A percentile compares a stretch with the other conserved stretches of the same genome.
Evolutionary conservation across 177 flowering plant species (phyloP).

Genomic region (Tripterygium wilfordii): DNA sequence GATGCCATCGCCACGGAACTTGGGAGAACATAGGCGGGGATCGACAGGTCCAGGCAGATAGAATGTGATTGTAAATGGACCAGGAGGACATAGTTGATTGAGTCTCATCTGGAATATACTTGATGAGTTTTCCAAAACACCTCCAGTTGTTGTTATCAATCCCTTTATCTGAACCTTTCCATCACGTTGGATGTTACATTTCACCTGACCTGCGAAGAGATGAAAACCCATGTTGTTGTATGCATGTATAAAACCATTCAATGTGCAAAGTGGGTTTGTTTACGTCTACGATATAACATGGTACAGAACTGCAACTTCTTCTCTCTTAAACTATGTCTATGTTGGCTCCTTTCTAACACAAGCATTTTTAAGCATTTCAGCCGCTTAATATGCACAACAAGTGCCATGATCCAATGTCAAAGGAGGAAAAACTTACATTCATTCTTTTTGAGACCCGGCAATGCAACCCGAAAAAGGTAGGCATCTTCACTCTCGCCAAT

Average conservation of each 20-base stretch:
- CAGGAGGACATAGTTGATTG: slow-evolving; percentile 32
- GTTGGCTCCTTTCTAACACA: too few species aligned
- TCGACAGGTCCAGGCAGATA: slow-evolving; percentile 49
- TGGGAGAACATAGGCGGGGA: slow-evolving; percentile 28
- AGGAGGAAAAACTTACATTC: slow-evolving; percentile 19
- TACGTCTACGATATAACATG: not conserved
- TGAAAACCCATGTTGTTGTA: not conserved
- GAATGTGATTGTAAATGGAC: slow-evolving; percentile 35
- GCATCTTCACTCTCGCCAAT: slow-evolving; percentile 31
- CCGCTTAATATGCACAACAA: not conserved
- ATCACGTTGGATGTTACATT: slow-evolving; percentile 20
- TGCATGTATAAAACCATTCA: too few species aligned
- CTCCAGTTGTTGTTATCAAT: slow-evolving; percentile 4
- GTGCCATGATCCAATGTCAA: not conserved
- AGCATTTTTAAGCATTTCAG: not conserved
- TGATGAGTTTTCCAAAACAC: slow-evolving; percentile 7
- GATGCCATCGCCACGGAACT: slow-evolving; percentile 28
- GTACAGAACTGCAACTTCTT: not conserved
- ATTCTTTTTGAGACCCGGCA: slow-evolving; percentile 30
- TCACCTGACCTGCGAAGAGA: slow-evolving; percentile 24
- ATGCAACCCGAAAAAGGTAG: slow-evolving; percentile 28
- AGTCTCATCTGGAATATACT: slow-evolving; percentile 18
- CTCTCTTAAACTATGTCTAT: not conserved
- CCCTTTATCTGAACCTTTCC: slow-evolving; percentile 35
- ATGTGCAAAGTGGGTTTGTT: too few species aligned